Percentiles rank a stretch among this genome's conserved stretches.
phyloP scores from a whole-genome alignment of 768 basidiomycete genomes.

The Trametes villosa region DNA sequence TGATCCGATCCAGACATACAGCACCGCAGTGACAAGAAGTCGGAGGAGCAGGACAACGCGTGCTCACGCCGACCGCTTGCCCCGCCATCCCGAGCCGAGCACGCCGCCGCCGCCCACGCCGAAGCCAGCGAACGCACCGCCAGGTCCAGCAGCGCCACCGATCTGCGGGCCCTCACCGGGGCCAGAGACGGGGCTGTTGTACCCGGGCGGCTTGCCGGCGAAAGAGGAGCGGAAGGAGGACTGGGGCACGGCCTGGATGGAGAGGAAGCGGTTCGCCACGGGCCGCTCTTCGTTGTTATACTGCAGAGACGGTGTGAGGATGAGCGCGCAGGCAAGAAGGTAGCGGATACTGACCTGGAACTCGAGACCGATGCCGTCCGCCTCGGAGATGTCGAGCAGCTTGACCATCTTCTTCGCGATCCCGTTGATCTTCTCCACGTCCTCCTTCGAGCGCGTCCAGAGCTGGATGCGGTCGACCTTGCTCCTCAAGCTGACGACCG shows the following conservation, averaged over 20 bases:
- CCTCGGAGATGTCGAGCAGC: slow-evolving; percentile 81
- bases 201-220: slow-evolving; percentile 41
- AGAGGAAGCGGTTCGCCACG: slow-evolving; percentile 78
- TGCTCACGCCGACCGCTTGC: slow-evolving; percentile 23
- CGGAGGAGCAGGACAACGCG: background rate
- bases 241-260: slow-evolving; percentile 71
- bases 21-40: background rate
- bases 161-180: slow-evolving; percentile 36
- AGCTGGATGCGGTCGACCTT: slow-evolving; percentile 92
- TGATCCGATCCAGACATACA: background rate
- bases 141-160: slow-evolving; percentile 31
- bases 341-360: slow-evolving; percentile 68
- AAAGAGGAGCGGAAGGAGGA: slow-evolving; percentile 73
- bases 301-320: slow-evolving; percentile 39
- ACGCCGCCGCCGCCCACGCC: slow-evolving; percentile 49
- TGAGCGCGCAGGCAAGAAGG: background rate
- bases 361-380: slow-evolving; percentile 84
- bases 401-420: slow-evolving; percentile 86
- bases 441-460: slow-evolving; percentile 87
- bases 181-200: slow-evolving; percentile 33
- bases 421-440: slow-evolving; percentile 81
- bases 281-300: slow-evolving; percentile 90
- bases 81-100: slow-evolving; percentile 34
- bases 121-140: slow-evolving; percentile 53
- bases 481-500: slow-evolving; percentile 84